Evolutionary conservation across 768 basidiomycete genomes (phyloP), one percentile per base, ranked within the genome.

Genomic region (Hericium coralloides): DNA sequence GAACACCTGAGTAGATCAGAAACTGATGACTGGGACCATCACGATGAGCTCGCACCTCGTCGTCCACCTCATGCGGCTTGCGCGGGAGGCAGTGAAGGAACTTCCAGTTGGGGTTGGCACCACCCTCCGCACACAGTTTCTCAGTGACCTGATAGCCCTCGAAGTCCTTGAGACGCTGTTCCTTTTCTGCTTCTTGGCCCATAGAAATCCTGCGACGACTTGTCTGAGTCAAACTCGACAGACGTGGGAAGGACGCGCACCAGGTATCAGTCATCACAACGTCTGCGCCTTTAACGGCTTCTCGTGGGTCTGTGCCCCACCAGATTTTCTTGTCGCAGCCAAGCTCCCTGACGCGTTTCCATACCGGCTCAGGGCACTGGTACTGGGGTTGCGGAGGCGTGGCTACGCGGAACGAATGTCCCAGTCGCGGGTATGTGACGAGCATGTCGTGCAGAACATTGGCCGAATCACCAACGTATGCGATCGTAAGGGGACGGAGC

Each of bases 371-470:
- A 2, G 89, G 88, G 18, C 85, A 83, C 37, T 84, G 81, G 65
- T 93, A 92, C 25, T 64, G 67, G 15, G 65, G 65, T 47, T 82
- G 71, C 8, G 75, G 72, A 2, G 97, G 97, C 41, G 83, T 84
- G 39, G 94, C 97, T 37, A 99, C 77, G 55, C 88, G 85, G 31
- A 98, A 69, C 49, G 83, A 75, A 72, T 95, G 92, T 0, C 97
- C 97, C 2, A 98, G 73, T 47, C 95, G 84, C 37, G 95, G 95
- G 67, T 87, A 90, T 7, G 92, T 85, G 62, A 98, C 95, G 31
- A 98, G 84, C 90, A 98, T 94, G 70, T 98, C 97, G 69, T 98
- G 91, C 56, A 97, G 75, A 51, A 99, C 92, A 66, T 98, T 99
- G 50, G 93, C 89, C 22, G 87, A 86, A 73, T 98, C 95, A 8